Percentiles rank a stretch among this genome's conserved stretches.
Evolutionary conservation across 306 rosid genomes (phyloP).

Genomic region (Gastrolobium bilobum): DNA sequence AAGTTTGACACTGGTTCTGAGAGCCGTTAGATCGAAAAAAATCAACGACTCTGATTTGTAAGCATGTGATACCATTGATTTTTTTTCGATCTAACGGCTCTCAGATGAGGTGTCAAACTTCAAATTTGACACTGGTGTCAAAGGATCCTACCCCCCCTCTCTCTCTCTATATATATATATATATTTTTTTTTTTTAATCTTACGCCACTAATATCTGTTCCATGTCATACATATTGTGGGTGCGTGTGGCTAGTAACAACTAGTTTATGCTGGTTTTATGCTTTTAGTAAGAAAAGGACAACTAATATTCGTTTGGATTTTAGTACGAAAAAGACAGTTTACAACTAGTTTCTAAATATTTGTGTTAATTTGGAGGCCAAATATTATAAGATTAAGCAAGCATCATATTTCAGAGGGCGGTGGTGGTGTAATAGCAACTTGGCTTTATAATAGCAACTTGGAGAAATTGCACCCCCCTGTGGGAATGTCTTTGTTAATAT

Average conservation of each 20-base stretch:
- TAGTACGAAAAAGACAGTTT: conserved; percentile 47
- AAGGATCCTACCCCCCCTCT: too few species aligned
- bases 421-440: conserved; percentile 51
- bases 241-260: neutral
- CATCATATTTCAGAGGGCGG: conserved; percentile 44
- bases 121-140: too few species aligned
- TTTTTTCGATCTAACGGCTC: too few species aligned
- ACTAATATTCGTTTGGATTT: conserved; percentile 32
- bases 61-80: too few species aligned
- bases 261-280: neutral
- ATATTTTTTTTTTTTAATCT: neutral
- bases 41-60: too few species aligned
- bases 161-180: neutral
- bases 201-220: neutral
- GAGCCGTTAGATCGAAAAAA: too few species aligned
- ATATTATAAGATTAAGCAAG: conserved; percentile 18
- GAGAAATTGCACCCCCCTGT: conserved; percentile 51
- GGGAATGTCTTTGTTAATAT: conserved; percentile 40
- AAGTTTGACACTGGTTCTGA: too few species aligned
- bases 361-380: conserved; percentile 27
- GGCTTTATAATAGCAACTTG: conserved; percentile 61
- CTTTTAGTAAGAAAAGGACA: neutral
- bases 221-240: too few species aligned
- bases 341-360: conserved; percentile 45
- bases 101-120: too few species aligned